These are phyloP conservation scores for Metschnikowia amazonensis DNA, from an alignment of 805 yeast species.

Conservation along the genomic window DNA sequence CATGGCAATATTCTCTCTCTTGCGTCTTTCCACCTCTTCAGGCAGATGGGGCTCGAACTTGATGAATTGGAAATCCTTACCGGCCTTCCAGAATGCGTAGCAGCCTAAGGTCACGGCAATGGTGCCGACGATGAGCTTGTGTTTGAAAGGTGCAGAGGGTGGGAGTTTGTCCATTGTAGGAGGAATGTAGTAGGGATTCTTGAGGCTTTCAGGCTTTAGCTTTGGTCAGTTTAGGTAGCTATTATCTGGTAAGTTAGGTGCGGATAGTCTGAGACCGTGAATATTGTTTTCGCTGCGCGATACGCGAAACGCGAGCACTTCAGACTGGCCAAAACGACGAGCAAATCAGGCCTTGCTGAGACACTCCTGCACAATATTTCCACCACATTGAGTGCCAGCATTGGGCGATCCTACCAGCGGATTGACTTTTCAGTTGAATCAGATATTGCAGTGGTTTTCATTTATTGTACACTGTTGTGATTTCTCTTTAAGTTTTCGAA, in stretches of 20 bases:
- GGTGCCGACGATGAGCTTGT: constrained; percentile 35
- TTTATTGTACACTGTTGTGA: too few species aligned
- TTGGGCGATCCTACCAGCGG: too few species aligned
- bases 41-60: constrained; percentile 36
- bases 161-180: constrained; percentile 20
- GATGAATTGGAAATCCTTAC: constrained; percentile 38
- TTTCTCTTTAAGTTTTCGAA: too few species aligned
- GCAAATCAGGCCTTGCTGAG: too few species aligned
- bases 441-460: too few species aligned
- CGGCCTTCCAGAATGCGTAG: constrained; percentile 32
- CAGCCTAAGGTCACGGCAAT: constrained; percentile 33
- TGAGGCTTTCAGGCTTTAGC: too few species aligned
- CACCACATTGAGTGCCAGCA: too few species aligned
- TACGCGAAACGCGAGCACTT: background rate
- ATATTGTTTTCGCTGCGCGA: background rate
- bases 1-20: constrained; percentile 29
- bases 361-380: background rate
- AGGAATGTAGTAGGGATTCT: background rate
- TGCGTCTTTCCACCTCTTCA: constrained; percentile 38
- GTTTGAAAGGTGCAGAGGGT: constrained; percentile 33
- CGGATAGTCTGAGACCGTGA: background rate
- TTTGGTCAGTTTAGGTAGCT: too few species aligned
- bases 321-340: too few species aligned
- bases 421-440: too few species aligned
- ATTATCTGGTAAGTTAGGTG: too few species aligned